A percentile compares a stretch with the other conserved stretches of the same genome.
Conservation (phyloP, 805 yeast species). For the Yamadazyma akitaensis region DNA sequence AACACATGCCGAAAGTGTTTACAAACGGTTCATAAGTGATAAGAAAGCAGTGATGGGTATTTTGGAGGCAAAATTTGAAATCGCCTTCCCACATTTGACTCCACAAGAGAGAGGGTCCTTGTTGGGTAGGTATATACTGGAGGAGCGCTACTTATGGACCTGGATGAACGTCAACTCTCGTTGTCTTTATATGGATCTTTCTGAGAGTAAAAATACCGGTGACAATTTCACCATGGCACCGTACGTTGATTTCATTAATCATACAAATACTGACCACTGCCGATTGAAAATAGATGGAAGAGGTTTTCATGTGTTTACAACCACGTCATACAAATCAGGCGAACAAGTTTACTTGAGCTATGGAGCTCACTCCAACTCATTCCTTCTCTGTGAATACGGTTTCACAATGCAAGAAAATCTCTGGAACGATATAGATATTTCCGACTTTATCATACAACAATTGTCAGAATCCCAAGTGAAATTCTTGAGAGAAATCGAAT, state of each 20-base stretch:
- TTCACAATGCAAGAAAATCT: constrained; percentile 56
- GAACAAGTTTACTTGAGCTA: constrained; percentile 73
- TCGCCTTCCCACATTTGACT: background rate
- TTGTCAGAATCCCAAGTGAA: constrained; percentile 33
- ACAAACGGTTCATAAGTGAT: constrained; percentile 44
- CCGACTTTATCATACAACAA: constrained; percentile 39
- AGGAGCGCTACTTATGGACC: constrained; percentile 44
- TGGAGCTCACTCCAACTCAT: constrained; percentile 87
- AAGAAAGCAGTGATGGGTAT: constrained; percentile 28
- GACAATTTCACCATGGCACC: constrained; percentile 92
- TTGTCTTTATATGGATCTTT: constrained; percentile 75
- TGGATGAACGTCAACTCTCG: constrained; percentile 92
- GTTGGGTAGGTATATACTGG: background rate
- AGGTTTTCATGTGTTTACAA: constrained; percentile 52
- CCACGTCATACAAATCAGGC: constrained; percentile 23
- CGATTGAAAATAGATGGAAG: constrained; percentile 40
- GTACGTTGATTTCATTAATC: constrained; percentile 84
- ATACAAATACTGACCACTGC: constrained; percentile 54
- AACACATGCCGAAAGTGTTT: constrained; percentile 40
- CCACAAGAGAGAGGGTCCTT: background rate
- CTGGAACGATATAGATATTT: constrained; percentile 71
- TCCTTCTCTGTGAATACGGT: constrained; percentile 83
- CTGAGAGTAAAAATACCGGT: constrained; percentile 45
- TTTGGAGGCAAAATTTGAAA: background rate
- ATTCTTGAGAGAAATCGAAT: constrained; percentile 51